Conservation (phyloP, 331 rosid species). For the Telfairia occidentalis region DNA sequence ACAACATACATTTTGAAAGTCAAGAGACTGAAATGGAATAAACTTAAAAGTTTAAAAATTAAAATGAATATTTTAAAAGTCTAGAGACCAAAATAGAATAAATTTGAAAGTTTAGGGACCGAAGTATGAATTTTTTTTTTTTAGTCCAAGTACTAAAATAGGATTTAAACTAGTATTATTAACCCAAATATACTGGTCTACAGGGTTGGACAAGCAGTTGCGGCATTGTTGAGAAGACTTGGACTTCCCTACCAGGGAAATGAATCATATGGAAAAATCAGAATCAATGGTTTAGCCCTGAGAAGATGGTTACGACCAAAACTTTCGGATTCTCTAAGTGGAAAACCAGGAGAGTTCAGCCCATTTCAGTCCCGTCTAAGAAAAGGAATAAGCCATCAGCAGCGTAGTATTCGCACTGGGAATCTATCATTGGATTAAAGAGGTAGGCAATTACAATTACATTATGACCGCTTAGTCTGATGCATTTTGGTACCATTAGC, state of each 20-base stretch:
- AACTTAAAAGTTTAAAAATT: no score
- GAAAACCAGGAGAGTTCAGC: constrained; percentile 51
- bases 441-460: constrained; percentile 18
- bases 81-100: no score
- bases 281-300: constrained; percentile 49
- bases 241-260: constrained; percentile 57
- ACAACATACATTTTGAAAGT: no score
- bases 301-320: constrained; percentile 82
- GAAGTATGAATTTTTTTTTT: no score
- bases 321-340: constrained; percentile 46
- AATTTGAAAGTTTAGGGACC: no score
- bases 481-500: constrained; percentile 34
- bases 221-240: constrained; percentile 70
- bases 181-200: constrained; percentile 22
- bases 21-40: no score
- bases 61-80: no score
- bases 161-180: no score
- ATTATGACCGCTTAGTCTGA: constrained; percentile 24
- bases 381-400: constrained; percentile 63
- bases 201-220: constrained; percentile 79
- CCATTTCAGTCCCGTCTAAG: constrained; percentile 54
- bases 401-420: constrained; percentile 57
- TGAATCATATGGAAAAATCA: constrained; percentile 68
- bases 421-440: constrained; percentile 53
- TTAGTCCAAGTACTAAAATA: no score